These are phyloP conservation scores for Flueggea neowawraea DNA, from an alignment of 441 rosid genomes.

Conservation along the genomic window DNA sequence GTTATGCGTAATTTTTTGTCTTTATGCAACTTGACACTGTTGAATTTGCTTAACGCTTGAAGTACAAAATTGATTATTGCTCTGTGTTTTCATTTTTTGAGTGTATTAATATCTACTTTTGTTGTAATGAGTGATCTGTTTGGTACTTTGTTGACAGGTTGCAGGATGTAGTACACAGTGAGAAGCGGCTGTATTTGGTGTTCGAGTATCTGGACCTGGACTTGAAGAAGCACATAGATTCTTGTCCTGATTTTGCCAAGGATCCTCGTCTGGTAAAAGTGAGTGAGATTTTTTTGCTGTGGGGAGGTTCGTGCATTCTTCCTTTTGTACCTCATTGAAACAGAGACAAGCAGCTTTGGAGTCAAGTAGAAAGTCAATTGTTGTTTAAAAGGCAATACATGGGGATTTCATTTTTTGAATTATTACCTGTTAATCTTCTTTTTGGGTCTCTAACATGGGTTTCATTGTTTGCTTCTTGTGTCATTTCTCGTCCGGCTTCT, in stretches of 20 bases:
- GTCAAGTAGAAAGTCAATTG: too few species aligned
- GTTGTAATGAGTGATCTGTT: background rate
- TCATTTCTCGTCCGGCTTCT: background rate
- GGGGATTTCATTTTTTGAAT: too few species aligned
- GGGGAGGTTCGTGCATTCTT: constrained; percentile 5
- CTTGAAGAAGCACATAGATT: constrained; percentile 98
- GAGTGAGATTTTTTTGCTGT: constrained; percentile 27
- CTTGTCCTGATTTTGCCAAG: constrained; percentile 87
- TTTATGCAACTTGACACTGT: too few species aligned
- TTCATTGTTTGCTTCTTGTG: background rate
- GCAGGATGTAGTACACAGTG: constrained; percentile 99
- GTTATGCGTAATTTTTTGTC: too few species aligned
- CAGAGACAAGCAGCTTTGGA: constrained; percentile 2
- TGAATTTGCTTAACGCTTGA: too few species aligned
- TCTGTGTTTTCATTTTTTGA: too few species aligned
- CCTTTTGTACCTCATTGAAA: constrained; percentile 4
- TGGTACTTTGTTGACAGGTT: constrained; percentile 45
- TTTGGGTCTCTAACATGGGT: background rate
- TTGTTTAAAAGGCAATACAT: too few species aligned
- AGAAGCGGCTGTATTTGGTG: constrained; percentile 88
- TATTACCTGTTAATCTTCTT: too few species aligned
- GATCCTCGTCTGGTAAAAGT: constrained; percentile 82
- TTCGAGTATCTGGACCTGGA: constrained; percentile 98
- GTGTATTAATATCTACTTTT: background rate
- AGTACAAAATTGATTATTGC: too few species aligned